Percentiles rank a stretch among this genome's conserved stretches.
Conservation (phyloP, 495 filamentous ascomycete species). For the Trichoderma asperelloides region DNA sequence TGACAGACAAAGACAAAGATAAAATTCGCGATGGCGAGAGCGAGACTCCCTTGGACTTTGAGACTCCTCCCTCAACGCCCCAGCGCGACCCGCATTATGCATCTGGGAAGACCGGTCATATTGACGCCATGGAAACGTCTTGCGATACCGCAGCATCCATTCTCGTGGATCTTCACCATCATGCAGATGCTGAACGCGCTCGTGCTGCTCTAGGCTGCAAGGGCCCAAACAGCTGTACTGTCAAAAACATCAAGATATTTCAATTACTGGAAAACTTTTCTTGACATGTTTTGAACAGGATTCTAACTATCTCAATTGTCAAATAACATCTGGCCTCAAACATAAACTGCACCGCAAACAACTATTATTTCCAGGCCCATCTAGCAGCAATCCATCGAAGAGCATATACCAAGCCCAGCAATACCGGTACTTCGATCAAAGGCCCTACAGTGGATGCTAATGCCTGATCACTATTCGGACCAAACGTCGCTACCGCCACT, state of each 20-base stretch:
- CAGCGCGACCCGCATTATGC: not conserved
- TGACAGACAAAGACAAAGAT: not conserved
- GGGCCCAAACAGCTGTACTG: not conserved
- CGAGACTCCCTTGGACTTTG: not conserved
- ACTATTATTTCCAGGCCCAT: slow-evolving; percentile 45
- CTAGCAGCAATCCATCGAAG: slow-evolving; percentile 50
- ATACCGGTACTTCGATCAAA: slow-evolving; percentile 82
- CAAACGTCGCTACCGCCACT: slow-evolving; percentile 79
- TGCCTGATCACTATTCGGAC: slow-evolving; percentile 71
- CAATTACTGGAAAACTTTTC: not conserved
- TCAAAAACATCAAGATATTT: slow-evolving; percentile 5
- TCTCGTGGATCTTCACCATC: slow-evolving; percentile 1
- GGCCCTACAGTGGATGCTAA: slow-evolving; percentile 87
- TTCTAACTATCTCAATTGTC: not conserved
- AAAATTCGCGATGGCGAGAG: not conserved
- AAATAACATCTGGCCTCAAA: not conserved
- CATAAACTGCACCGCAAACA: not conserved
- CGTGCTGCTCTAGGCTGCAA: slow-evolving; percentile 1
- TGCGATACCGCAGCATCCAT: slow-evolving; percentile 5
- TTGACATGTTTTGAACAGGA: not conserved
- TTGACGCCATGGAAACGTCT: not conserved
- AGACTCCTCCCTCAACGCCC: not conserved
- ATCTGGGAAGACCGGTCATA: not conserved
- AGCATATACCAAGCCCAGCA: slow-evolving; percentile 73
- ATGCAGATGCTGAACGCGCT: not conserved